These are phyloP conservation scores for Suillus subalutaceus DNA, from an alignment of 768 basidiomycete species.

Conservation along the genomic window DNA sequence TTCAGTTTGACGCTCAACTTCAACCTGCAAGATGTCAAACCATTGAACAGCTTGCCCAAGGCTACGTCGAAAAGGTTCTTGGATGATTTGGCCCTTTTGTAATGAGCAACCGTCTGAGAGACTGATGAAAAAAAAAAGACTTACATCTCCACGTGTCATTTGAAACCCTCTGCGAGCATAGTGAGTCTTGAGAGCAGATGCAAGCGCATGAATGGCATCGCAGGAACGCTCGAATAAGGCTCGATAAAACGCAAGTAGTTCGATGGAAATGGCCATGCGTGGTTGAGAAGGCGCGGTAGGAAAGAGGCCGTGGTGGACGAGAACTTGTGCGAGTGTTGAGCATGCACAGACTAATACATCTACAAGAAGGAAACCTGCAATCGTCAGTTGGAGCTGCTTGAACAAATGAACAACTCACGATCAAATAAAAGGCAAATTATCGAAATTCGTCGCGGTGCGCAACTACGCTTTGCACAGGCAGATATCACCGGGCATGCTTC, in stretches of 20 bases:
- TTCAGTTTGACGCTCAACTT: conserved; percentile 18
- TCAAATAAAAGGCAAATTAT: conserved; percentile 12
- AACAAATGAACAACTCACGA: conserved; percentile 1
- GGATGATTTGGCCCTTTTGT: conserved; percentile 9
- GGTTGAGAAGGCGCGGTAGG: conserved; percentile 29
- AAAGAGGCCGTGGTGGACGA: conserved; percentile 34
- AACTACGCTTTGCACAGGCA: background rate
- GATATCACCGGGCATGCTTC: background rate
- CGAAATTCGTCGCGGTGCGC: background rate
- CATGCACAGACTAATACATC: conserved; percentile 26
- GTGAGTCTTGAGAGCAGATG: conserved; percentile 4
- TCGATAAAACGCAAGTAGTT: conserved; percentile 35
- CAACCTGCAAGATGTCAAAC: conserved; percentile 24
- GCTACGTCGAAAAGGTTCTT: conserved; percentile 35
- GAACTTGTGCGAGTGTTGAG: conserved; percentile 20
- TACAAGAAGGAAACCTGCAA: conserved; percentile 20
- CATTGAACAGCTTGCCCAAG: conserved; percentile 31
- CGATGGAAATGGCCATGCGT: conserved; percentile 24
- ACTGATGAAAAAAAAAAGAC: conserved; percentile 18
- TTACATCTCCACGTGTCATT: background rate
- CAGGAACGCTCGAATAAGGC: conserved; percentile 39
- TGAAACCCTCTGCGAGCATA: conserved; percentile 19
- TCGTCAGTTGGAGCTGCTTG: background rate
- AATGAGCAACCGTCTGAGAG: conserved; percentile 9
- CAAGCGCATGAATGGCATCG: conserved; percentile 25